Base-by-base conservation (phyloP, 768 basidiomycete species). In the Auriscalpium orientale region DNA sequence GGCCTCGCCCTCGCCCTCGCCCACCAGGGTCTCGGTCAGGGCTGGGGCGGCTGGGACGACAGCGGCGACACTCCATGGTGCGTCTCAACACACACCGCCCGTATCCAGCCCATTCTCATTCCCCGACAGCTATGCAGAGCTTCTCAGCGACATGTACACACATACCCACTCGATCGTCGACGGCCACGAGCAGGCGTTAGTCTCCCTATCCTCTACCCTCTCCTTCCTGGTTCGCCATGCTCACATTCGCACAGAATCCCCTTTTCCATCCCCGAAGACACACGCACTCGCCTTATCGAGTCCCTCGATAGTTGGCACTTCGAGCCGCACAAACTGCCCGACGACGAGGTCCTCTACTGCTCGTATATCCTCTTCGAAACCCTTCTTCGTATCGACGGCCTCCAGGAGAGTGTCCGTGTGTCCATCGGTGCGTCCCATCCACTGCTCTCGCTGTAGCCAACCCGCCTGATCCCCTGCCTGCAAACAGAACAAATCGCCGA, bases 291-390 rank as follows among this genome's bases (percentile, higher is more conserved):
- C 22, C 79, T 97, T 49, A 86, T 95, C 62, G 67, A 72, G 20
- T 74, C 77, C 0, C 76, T 97, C 13, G 83, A 87, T 56, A 78
- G 76, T 12, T 99, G 95, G 95, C 74, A 87, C 60, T 99, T 98
- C 67, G 88, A 97, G 66, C 94, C 95, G 4, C 85, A 90, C 70
- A 79, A 79, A 40, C 80, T 97, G 38, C 79, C 84, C 20, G 84
- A 91, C 53, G 87, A 89, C 53, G 91, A 98, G 70, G 77, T 92
- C 11, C 74, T 91, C 13, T 80, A 84, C 20, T 93, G 90, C 64
- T 85, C 90, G 0, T 78, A 89, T 56, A 77, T 98, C 60, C 73
- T 99, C 28, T 99, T 99, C 63, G 92, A 98, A 69, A 81, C 80
- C 20, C 72, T 95, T 18, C 85, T 89, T 63, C 81, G 84, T 51